Conservation (phyloP, 169 alveolate species). For the Fabrea salina region DNA sequence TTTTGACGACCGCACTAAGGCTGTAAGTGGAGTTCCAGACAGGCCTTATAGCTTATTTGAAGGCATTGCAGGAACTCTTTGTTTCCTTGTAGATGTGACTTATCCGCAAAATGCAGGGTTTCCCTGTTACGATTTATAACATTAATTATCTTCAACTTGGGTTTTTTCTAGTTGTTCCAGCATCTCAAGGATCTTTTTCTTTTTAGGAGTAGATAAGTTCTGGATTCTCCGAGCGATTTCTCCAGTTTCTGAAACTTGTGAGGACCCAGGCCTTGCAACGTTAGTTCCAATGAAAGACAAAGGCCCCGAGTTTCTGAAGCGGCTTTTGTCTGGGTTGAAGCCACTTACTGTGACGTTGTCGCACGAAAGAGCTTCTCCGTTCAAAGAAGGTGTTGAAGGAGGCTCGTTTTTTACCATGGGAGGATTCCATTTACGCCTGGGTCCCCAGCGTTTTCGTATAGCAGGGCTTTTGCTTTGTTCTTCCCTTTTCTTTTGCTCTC, state of each 20-base stretch:
- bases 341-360: not conserved
- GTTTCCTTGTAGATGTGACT: not conserved
- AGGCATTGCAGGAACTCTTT: slow-evolving; percentile 53
- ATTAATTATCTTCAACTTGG: too few relatives aligned
- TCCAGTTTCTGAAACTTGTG: not conserved
- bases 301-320: not conserved
- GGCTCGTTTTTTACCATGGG: not conserved
- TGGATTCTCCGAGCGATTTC: not conserved
- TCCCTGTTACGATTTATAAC: slow-evolving; percentile 23
- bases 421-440: not conserved
- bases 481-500: not conserved
- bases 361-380: not conserved
- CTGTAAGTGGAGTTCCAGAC: slow-evolving; percentile 56
- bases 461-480: not conserved
- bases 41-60: slow-evolving; percentile 78
- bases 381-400: not conserved
- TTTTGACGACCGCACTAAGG: slow-evolving; percentile 58
- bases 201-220: not conserved
- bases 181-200: not conserved
- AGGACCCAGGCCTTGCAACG: not conserved
- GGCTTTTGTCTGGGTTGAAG: not conserved
- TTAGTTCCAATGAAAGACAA: not conserved
- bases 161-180: not conserved
- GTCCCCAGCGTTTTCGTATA: not conserved
- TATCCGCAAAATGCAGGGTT: not conserved